Evolutionary conservation across 305 asterid species (phyloP), one percentile per base, ranked within the genome.

Genomic region (Fraxinus sp.): DNA sequence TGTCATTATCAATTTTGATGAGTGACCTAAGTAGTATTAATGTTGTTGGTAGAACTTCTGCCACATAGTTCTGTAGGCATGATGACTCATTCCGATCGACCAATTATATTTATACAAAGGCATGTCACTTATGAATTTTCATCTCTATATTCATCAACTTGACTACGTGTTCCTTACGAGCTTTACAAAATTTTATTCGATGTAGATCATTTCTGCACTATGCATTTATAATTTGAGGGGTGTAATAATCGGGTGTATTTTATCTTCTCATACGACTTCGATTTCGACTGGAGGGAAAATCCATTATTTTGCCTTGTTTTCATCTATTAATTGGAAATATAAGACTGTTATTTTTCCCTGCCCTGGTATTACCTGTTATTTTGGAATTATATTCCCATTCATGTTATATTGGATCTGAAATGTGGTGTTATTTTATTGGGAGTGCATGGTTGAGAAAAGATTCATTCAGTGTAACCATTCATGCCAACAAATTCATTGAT

Each of bases 361-460:
- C 71, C 71, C 30, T 22, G 11, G 18, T 81, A 68, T 85, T 83
- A 41, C 77, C 28, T 55, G 82, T 84, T 81, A 49, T 59, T 59
- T 59, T 18, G 68, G 68, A 57, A 57, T 57, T n/a, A 43, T 3
- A 3, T 11, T 43, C n/a, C 55, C n/a, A 37, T 37, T 37, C 43
- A 37, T 37, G 43, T 36, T 36, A 7, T 36, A 24, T 24, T 24
- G 26, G 26, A 24, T 24, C 26, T 24, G 26, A 24, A 24, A 24
- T 90, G 87, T 77, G 91, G 90, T 24, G 90, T 88, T 93, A 90
- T 91, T 90, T 94, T 79, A 36, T 89, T 8, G 89, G 37, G 37
- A 85, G 85, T 79, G 89, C 90, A 43, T 89, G 92, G 88, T 81
- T 92, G 75, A 88, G 88, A 55, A 90, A 85, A 80, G 93, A 93